Percentiles rank a stretch among this genome's conserved stretches.
phyloP scores from a whole-genome alignment of 495 filamentous ascomycete genomes.

The Stereocaulon alpinum region DNA sequence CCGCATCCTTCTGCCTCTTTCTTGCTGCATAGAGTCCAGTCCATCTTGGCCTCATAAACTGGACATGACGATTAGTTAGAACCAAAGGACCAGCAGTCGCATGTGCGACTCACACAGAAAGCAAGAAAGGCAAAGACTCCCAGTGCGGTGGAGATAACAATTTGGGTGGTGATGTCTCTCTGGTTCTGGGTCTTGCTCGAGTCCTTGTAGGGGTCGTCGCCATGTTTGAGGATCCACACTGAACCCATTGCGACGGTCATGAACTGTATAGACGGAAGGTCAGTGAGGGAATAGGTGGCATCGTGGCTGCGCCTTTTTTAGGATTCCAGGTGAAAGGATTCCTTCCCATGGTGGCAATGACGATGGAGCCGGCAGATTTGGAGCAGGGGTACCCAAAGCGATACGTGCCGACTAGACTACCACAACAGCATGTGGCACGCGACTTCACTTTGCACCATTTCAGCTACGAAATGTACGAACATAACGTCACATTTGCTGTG shows the following conservation, averaged over 20 bases:
- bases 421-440: not conserved
- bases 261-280: not conserved
- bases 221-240: not conserved
- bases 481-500: no score
- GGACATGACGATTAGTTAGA: not conserved
- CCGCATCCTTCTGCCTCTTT: slow-evolving; percentile 55
- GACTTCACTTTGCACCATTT: not conserved
- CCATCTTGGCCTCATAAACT: slow-evolving; percentile 85
- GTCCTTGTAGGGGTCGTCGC: slow-evolving; percentile 7
- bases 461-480: no score
- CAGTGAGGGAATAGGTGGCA: not conserved
- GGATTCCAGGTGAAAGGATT: not conserved
- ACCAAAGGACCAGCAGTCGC: not conserved
- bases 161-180: slow-evolving; percentile 49
- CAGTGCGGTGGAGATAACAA: slow-evolving; percentile 45
- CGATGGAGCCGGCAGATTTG: not conserved
- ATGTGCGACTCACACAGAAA: slow-evolving; percentile 45
- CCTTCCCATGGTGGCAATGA: not conserved
- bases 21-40: slow-evolving; percentile 83
- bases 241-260: not conserved
- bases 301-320: not conserved
- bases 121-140: slow-evolving; percentile 50
- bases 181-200: slow-evolving; percentile 31
- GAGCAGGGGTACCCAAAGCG: not conserved
- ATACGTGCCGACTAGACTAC: not conserved